A percentile compares a stretch with the other conserved stretches of the same genome.
Conservation (phyloP, 192 early-diverging fungal species). For the Umbelopsis sp. region DNA sequence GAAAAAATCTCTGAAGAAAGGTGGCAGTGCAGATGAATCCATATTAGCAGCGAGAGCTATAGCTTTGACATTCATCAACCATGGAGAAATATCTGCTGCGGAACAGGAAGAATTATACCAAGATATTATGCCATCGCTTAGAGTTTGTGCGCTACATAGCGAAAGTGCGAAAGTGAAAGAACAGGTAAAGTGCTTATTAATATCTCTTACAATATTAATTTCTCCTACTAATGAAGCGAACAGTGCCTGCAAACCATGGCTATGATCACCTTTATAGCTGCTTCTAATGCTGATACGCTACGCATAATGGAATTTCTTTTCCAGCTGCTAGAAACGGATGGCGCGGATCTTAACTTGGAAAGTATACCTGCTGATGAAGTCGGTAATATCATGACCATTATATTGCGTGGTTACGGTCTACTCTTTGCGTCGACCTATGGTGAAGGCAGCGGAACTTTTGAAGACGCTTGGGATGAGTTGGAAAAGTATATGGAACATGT, state of each 20-base stretch:
- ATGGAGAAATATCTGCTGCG: slow-evolving; percentile 41
- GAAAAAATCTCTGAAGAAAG: slow-evolving; percentile 53
- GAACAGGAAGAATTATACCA: slow-evolving; percentile 53
- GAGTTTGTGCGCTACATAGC: slow-evolving; percentile 48
- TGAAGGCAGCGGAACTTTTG: slow-evolving; percentile 29
- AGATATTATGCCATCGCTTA: slow-evolving; percentile 46
- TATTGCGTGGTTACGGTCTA: slow-evolving; percentile 30
- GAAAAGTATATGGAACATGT: slow-evolving; percentile 32
- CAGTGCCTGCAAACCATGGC: slow-evolving; percentile 36
- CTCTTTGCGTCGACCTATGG: slow-evolving; percentile 29
- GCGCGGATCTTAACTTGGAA: slow-evolving; percentile 29
- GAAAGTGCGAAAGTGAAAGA: slow-evolving; percentile 49
- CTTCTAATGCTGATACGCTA: slow-evolving; percentile 32
- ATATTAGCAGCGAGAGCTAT: slow-evolving; percentile 49
- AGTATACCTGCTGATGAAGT: slow-evolving; percentile 22
- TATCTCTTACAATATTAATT: not conserved
- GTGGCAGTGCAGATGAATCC: slow-evolving; percentile 40
- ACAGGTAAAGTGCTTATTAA: slow-evolving; percentile 31
- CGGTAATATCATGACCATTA: slow-evolving; percentile 24
- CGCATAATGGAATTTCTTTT: slow-evolving; percentile 32
- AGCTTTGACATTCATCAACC: slow-evolving; percentile 51
- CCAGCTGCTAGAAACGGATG: slow-evolving; percentile 37
- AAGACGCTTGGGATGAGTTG: slow-evolving; percentile 39
- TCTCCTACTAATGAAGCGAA: not conserved
- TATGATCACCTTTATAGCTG: slow-evolving; percentile 33